Evolutionary conservation across 2,329 filamentous ascomycete genomes (phyloP), one percentile per base, ranked within the genome.

Genomic region (Paraphoma chrysanthemicola): DNA sequence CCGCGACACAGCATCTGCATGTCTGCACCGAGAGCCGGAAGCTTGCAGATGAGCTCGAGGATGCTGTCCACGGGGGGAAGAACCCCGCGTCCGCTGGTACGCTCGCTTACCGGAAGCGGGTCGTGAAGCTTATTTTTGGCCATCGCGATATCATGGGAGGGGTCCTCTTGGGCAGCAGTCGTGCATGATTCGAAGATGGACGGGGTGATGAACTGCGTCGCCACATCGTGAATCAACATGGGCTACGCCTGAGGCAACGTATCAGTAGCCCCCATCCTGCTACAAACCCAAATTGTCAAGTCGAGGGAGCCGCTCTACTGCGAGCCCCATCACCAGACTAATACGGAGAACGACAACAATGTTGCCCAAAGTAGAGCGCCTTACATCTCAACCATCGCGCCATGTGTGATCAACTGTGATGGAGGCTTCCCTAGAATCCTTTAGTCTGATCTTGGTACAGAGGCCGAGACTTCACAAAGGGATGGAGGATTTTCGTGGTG

Each of bases 121-220:
- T 30, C 50, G 43, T 28, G 60, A 61, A 57, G 60, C 62, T 67
- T 65, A 64, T 67, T 68, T 64, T 64, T 62, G 64, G 57, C 57
- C 23, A 29, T 57, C 41, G 48, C 53, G 45, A 57, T 54, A 45
- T 53, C 46, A 42, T 56, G 47, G 42, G 48, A 45, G 53, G n/a
- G 38, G 28, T 29, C 44, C n/a, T 23, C 39, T 23, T 42, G 36
- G 45, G n/a, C 43, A 7, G 28, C 31, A 31, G 44, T 33, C 33
- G 28, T 54, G 51, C 52, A 23, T 60, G 55, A 56, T 59, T 59
- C 44, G 57, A 56, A 51, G 47, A 39, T 14, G 45, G 38, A 31
- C 45, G n/a, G 14, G 17, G 36, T 30, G 56, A 44, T 42, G 48
- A 36, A 54, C 45, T 53, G 48, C 42, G 52, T 53, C 38, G 23